Evolutionary conservation across 2,329 filamentous ascomycete species (phyloP), one percentile per base, ranked within the genome.

Genomic region (Hymenoscyphus linearis): DNA sequence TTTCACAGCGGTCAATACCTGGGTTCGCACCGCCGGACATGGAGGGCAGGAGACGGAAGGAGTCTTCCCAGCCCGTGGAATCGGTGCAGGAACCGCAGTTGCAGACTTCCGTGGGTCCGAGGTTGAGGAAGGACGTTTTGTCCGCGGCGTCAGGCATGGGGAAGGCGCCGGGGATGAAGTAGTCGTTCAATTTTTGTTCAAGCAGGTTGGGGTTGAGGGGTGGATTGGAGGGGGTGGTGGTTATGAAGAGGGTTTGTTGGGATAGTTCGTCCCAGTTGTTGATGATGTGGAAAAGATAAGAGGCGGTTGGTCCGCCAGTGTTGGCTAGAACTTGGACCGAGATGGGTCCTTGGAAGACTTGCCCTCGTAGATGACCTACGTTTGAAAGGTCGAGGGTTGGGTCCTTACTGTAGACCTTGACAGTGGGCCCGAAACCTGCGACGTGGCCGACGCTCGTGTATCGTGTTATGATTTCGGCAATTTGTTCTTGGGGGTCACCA

Each of bases 211-310:
- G 56, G 10, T 62, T 25, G 16, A 62, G 62, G 16, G 37, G n/a
- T 5, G 57, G 27, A 26, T 57, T 54, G 13, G 60, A 53, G 2
- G 61, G 62, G 6, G 60, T 52, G 72, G 31, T 77, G 63, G 35
- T 73, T 26, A 80, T 69, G 70, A 81, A 81, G 27, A 81, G 63
- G 0, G 77, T 80, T 56, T 81, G 78, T 13, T 69, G 70, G 12
- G 78, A 75, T 3, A 81, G 73, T 25, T 66, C 66, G 40, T 79
- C 74, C 75, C 76, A 82, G 50, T 70, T 61, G 14, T 64, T 68
- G 3, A 78, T 60, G 36, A 81, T 79, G 64, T 82, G 79, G 62
- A 75, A 68, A 3, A 81, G 74, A 67, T 77, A 80, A 3, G 78
- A 77, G 9, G 76, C 77, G 18, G 75, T 73, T 65, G 79, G 76